Evolutionary conservation across 495 filamentous ascomycete species (phyloP), one percentile per base, ranked within the genome.

Genomic region (Immersiella caudata): DNA sequence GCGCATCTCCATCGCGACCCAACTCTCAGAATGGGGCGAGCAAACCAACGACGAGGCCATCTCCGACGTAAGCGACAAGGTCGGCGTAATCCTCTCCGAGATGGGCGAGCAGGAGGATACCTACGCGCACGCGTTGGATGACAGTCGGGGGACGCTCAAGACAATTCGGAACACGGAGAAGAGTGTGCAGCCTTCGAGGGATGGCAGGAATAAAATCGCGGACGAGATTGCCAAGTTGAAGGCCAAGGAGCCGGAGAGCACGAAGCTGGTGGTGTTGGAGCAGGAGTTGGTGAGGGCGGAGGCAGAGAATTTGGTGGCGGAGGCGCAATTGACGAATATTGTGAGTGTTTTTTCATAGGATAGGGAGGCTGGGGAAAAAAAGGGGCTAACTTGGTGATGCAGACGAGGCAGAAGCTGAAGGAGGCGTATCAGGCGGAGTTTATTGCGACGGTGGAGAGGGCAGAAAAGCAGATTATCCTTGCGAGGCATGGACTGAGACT

Each of bases 21-120:
- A 97, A 80, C 86, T 99, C n/a, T 94, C 91, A 6, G 95, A 97
- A 64, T 98, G 96, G 96, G 96, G 95, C 61, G 93, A 97, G 76
- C 85, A 89, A 51, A 95, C 93, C 2, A 83, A 84, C 4, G 95
- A 99, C 75, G 93, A 95, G 56, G 88, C 89, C 46, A 80, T 99
- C 71, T 91, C 87, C 9, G 94, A 97, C 75, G 85, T 99, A 64
- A 90, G 90, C 66, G 96, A 98, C 81, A 98, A 98, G 80, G 80
- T 99, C 51, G 96, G 92, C 33, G 95, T 98, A 35, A 80, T 99
- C 73, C 81, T 99, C 60, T 88, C 89, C 0, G 95, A 97, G 81
- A 84, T 99, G 36, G 95, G 93, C 46, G 91, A 95, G 74, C 93
- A 96, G 79, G 95, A 98, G 73, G 93, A 97, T 68, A 69, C 83